Conservation (phyloP, 495 filamentous ascomycete species). For the Penicillium nucicola region DNA sequence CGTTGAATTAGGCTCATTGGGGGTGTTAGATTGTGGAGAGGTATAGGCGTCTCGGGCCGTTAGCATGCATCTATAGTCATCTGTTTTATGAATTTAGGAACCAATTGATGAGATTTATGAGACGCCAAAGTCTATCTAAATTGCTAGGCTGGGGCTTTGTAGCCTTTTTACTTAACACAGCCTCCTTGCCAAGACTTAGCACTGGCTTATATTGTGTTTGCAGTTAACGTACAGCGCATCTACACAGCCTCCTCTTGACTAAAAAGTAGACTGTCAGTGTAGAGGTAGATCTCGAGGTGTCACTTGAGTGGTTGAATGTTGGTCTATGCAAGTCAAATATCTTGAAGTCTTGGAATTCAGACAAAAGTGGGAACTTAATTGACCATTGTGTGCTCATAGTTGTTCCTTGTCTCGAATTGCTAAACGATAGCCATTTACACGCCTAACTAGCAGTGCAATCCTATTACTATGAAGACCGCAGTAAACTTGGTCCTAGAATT, state of each 20-base stretch:
- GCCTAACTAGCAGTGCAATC: too few relatives aligned
- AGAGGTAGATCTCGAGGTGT: too few relatives aligned
- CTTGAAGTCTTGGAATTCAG: too few relatives aligned
- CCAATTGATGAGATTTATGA: not conserved
- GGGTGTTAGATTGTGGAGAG: not conserved
- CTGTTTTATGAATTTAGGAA: not conserved
- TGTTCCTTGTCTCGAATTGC: too few relatives aligned
- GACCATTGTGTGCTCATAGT: too few relatives aligned
- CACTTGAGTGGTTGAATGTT: too few relatives aligned
- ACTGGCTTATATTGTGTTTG: not conserved
- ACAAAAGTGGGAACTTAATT: too few relatives aligned
- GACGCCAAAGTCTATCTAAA: not conserved
- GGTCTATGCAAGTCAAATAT: too few relatives aligned
- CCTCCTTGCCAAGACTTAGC: constrained; percentile 14
- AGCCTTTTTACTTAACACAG: constrained; percentile 4
- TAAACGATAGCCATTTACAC: too few relatives aligned
- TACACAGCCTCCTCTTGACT: not conserved
- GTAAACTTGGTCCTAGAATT: too few relatives aligned
- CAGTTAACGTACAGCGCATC: not conserved
- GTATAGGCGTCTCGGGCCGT: not conserved
- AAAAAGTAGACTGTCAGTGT: too few relatives aligned
- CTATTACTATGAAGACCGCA: too few relatives aligned
- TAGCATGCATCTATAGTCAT: not conserved
- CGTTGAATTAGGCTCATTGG: constrained; percentile 6
- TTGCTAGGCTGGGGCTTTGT: not conserved